Percentiles rank a stretch among this genome's conserved stretches.
phyloP scores from a whole-genome alignment of 306 rosid genomes.

The Castanea sativa region DNA sequence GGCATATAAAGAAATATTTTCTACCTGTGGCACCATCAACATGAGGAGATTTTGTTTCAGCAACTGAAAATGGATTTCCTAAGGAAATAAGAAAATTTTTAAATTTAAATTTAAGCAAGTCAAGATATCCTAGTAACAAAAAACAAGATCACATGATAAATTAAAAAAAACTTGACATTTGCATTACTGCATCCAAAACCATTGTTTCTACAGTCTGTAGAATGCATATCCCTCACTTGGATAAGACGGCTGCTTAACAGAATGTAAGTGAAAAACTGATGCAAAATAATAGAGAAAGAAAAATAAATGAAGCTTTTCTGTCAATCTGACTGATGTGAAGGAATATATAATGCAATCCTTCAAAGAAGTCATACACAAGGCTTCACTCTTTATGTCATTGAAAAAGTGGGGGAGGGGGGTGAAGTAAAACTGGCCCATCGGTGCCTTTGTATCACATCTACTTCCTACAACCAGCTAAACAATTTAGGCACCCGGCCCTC shows the following conservation, averaged over 20 bases:
- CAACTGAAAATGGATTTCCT: no score
- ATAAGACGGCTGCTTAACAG: neutral
- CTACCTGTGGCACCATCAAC: no score
- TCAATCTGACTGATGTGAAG: neutral
- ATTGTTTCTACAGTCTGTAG: neutral
- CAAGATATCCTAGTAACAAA: neutral
- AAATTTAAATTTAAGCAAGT: no score
- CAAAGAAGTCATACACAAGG: neutral
- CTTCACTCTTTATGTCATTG: neutral
- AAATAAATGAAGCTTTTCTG: neutral
- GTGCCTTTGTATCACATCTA: neutral
- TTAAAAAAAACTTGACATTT: neutral
- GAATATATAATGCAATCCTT: neutral
- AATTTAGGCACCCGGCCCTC: conserved; percentile 4
- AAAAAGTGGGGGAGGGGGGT: neutral
- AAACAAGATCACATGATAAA: neutral
- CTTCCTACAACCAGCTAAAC: neutral
- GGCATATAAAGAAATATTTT: no score
- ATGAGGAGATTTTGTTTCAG: no score
- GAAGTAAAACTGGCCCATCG: neutral
- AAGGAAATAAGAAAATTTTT: no score
- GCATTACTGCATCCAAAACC: neutral
- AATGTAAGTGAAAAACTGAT: neutral
- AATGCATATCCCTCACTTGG: neutral
- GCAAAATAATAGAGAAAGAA: neutral